Conservation (phyloP, 176 grass and related monocot species). For the Oryza brachyantha region DNA sequence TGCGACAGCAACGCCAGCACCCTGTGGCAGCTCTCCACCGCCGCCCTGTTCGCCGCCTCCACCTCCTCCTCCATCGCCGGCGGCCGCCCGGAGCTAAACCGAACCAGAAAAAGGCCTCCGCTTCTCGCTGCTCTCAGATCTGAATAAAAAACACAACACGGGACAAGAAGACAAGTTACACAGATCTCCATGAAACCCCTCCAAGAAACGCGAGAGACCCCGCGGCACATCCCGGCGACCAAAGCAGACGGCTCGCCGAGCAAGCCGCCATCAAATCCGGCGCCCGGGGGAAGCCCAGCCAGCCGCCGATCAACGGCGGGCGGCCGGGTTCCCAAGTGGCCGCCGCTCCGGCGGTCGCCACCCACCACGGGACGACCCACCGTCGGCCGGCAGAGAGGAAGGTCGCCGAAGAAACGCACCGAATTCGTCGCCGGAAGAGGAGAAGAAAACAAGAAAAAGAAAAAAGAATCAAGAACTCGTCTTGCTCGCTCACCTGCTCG, state of each 20-base stretch:
- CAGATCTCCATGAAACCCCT: slow-evolving; percentile 2
- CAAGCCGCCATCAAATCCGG: neutral
- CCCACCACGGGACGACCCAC: neutral
- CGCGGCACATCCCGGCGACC: neutral
- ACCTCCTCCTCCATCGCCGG: slow-evolving; percentile 67
- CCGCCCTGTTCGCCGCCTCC: slow-evolving; percentile 70
- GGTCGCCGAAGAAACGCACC: neutral
- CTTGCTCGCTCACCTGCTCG: slow-evolving; percentile 21
- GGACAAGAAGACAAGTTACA: slow-evolving; percentile 7
- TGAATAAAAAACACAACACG: slow-evolving; percentile 7
- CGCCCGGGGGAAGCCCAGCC: neutral
- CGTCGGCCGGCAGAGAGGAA: too few relatives aligned
- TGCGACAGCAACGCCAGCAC: slow-evolving; percentile 65
- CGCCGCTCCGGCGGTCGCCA: neutral
- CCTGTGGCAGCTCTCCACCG: slow-evolving; percentile 74
- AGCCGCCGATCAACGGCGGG: neutral
- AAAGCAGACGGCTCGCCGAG: neutral
- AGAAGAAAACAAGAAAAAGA: neutral
- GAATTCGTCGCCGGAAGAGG: neutral
- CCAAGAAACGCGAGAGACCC: neutral
- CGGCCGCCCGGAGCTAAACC: neutral
- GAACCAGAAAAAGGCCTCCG: neutral
- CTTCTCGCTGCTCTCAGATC: slow-evolving; percentile 25
- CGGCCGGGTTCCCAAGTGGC: neutral
- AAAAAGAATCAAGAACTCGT: neutral